These are phyloP conservation scores for Solanum hybrid DNA, from an alignment of 305 asterid species.

Conservation along the genomic window DNA sequence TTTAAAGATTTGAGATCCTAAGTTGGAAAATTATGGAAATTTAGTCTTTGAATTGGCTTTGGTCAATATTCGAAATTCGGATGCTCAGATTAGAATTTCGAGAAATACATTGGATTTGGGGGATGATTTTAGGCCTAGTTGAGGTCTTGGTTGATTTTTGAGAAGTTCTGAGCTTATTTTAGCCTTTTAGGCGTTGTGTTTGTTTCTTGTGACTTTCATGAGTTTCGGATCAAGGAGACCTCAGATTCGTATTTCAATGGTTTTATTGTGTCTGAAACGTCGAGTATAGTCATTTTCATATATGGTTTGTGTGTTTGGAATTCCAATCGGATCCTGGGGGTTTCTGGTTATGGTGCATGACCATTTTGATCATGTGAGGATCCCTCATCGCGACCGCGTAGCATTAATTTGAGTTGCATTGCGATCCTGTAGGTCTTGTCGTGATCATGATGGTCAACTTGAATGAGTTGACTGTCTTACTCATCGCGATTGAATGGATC, in stretches of 20 bases:
- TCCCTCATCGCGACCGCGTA: not conserved
- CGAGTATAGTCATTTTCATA: not conserved
- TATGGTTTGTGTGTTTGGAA: not conserved
- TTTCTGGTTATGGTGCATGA: not conserved
- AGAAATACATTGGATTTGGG: not conserved
- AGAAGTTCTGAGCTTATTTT: not conserved
- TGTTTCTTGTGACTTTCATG: not conserved
- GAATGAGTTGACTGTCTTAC: not conserved
- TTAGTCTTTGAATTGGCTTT: not conserved
- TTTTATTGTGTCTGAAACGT: too few relatives aligned
- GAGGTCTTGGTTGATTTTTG: not conserved
- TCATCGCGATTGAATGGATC: not conserved
- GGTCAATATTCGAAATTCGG: not conserved
- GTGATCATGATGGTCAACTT: not conserved
- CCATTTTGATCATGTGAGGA: not conserved
- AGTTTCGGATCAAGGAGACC: not conserved
- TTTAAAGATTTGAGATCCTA: not conserved
- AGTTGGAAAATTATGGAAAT: not conserved
- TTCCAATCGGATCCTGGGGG: not conserved
- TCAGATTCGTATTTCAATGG: not conserved
- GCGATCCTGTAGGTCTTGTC: not conserved
- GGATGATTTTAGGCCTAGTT: not conserved
- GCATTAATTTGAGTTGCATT: not conserved
- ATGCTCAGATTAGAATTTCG: not conserved
- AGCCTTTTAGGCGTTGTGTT: not conserved